phyloP scores from a whole-genome alignment of 2,329 filamentous ascomycete species.

The Diaporthe caulivora region DNA sequence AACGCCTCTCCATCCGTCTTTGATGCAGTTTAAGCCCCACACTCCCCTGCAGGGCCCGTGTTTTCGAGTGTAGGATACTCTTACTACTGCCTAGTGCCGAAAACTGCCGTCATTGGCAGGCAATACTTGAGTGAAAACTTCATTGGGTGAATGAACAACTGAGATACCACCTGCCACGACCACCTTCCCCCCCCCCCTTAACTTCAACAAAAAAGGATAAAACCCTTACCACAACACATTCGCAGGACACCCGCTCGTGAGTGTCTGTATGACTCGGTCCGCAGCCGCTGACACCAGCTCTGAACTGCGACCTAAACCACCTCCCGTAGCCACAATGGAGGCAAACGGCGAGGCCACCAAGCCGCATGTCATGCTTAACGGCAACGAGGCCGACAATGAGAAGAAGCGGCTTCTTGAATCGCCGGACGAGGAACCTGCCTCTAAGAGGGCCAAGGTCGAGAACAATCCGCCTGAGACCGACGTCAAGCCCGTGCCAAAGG shows the following conservation, averaged over 20 bases:
- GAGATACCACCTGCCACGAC: too few relatives aligned
- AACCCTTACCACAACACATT: neutral
- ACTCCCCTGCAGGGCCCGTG: neutral
- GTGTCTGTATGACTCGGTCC: neutral
- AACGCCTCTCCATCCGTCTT: neutral
- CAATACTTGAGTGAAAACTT: constrained; percentile 18
- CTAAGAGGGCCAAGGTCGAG: constrained; percentile 61
- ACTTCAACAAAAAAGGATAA: neutral
- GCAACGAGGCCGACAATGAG: constrained; percentile 38
- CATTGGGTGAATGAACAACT: neutral
- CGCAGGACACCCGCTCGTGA: neutral
- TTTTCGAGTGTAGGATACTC: neutral
- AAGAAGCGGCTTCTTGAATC: constrained; percentile 39
- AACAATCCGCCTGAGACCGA: constrained; percentile 56
- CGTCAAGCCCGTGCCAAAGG: constrained; percentile 29
- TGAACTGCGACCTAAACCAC: neutral
- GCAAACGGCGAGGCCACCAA: neutral
- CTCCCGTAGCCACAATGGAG: constrained; percentile 28
- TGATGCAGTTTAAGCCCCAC: neutral
- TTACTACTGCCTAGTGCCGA: neutral
- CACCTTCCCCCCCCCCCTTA: too few relatives aligned
- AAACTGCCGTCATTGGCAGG: constrained; percentile 4
- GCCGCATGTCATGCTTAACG: constrained; percentile 39
- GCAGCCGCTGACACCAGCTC: neutral
- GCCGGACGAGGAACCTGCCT: constrained; percentile 47